Conservation (phyloP, 306 rosid species). For the Cicer arietinum region DNA sequence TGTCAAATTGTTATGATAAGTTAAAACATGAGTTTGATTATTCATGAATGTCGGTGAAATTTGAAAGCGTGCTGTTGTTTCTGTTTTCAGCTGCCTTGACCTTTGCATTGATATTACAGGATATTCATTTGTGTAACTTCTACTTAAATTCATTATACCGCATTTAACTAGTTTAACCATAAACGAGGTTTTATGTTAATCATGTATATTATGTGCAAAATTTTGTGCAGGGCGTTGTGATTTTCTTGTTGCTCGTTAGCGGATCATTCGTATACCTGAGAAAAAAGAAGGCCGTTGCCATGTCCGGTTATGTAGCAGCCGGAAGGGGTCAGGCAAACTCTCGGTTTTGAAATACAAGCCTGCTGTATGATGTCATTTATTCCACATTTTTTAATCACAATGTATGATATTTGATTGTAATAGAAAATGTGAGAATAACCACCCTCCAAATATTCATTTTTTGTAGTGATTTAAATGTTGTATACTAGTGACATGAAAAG, state of each 20-base stretch:
- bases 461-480: slow-evolving; percentile 37
- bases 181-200: slow-evolving; percentile 28
- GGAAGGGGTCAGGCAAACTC: slow-evolving; percentile 69
- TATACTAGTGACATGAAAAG: slow-evolving; percentile 11
- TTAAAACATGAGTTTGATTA: slow-evolving; percentile 4
- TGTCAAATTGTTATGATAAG: background rate
- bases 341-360: slow-evolving; percentile 52
- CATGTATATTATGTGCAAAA: slow-evolving; percentile 7
- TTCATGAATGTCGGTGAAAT: slow-evolving; percentile 20
- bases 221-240: slow-evolving; percentile 62
- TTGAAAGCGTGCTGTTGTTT: slow-evolving; percentile 20
- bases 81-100: background rate
- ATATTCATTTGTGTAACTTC: slow-evolving; percentile 14
- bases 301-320: slow-evolving; percentile 55
- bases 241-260: slow-evolving; percentile 62
- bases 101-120: background rate
- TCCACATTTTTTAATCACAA: slow-evolving; percentile 23
- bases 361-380: slow-evolving; percentile 31
- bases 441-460: slow-evolving; percentile 24
- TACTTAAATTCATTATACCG: slow-evolving; percentile 1
- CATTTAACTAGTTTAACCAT: slow-evolving; percentile 25
- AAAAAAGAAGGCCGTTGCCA: slow-evolving; percentile 57
- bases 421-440: slow-evolving; percentile 28
- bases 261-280: slow-evolving; percentile 67
- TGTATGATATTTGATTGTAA: slow-evolving; percentile 36